A percentile compares a stretch with the other conserved stretches of the same genome.
Conservation (phyloP, 2,329 filamentous ascomycete species). For the Lachnellula subtilissima region DNA sequence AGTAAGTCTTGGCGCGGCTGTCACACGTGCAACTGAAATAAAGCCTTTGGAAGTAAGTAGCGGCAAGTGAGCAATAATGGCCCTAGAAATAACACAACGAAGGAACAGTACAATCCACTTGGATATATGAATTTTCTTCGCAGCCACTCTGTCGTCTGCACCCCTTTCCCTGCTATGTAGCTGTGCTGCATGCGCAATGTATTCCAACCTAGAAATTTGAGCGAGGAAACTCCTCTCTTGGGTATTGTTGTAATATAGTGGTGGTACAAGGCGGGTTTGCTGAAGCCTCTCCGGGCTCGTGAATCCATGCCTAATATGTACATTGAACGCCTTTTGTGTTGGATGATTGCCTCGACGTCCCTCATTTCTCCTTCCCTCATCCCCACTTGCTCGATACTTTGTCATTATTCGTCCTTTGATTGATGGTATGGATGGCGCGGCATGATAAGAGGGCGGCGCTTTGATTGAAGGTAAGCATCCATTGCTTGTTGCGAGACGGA, state of each 20-base stretch:
- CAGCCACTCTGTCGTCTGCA: too few species aligned
- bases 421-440: slow-evolving; percentile 22
- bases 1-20: too few species aligned
- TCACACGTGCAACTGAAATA: too few species aligned
- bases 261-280: slow-evolving; percentile 3
- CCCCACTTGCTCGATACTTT: neutral
- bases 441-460: slow-evolving; percentile 68
- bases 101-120: too few species aligned
- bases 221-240: neutral
- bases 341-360: neutral
- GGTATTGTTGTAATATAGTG: neutral
- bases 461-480: slow-evolving; percentile 71
- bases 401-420: slow-evolving; percentile 8
- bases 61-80: too few species aligned
- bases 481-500: slow-evolving; percentile 65
- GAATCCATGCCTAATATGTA: slow-evolving; percentile 2
- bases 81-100: too few species aligned
- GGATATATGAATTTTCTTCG: too few species aligned
- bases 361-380: neutral
- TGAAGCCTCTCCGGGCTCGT: neutral
- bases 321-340: slow-evolving; percentile 14
- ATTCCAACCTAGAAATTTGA: neutral
- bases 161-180: too few species aligned
- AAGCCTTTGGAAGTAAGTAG: too few species aligned
- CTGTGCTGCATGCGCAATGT: too few species aligned